Base-by-base conservation (phyloP, 2,329 filamentous ascomycete species). In the Penicillium sclerotigenum region DNA sequence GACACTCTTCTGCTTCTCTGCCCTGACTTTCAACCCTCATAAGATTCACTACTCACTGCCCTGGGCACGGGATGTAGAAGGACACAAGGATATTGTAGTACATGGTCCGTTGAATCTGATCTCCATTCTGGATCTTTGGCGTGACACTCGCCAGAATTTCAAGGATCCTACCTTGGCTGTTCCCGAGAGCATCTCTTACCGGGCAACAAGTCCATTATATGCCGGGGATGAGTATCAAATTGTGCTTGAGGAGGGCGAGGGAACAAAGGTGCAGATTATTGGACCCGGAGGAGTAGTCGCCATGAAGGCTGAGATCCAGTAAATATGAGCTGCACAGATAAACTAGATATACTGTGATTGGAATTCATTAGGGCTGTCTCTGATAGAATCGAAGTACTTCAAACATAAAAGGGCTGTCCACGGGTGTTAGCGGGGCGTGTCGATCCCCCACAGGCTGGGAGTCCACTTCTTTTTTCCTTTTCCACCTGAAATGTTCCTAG, bases 191-290 rank as follows among this genome's bases (percentile, higher is more conserved):
- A 77, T 81, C 43, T 67, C 63, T 3, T 82, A 82, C 61, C 69
- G 79, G 13, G 79, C 79, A 22, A 81, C 79, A 14, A 77, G 71
- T 56, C 79, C 79, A 4, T 58, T 81, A 20, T 82, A 81, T 71
- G 79, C 73, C 1, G 75, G 75, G 13, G 79, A 81, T 58, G 68
- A 70, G 54, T 81, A 81, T 66, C 67, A 71, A 43, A 71, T 80
- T 59, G 63, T 77, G 18, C 65, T 81, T 47, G 73, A 69, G 20
- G 67, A 59, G 7, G 66, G 64, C 11, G 66, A 67, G 41, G 47
- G 59, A 13, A 63, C 69, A 2, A 66, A 61, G 38, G 72, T 75
- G 24, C 66, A 71, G 56, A 75, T 76, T 45, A 54, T 73, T 40
- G 66, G 66, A 16, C 66, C 68, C 2, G 63, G 65, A 8, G 70